These are phyloP conservation scores for Roridomyces roridus DNA, from an alignment of 768 basidiomycete genomes.

Conservation along the genomic window DNA sequence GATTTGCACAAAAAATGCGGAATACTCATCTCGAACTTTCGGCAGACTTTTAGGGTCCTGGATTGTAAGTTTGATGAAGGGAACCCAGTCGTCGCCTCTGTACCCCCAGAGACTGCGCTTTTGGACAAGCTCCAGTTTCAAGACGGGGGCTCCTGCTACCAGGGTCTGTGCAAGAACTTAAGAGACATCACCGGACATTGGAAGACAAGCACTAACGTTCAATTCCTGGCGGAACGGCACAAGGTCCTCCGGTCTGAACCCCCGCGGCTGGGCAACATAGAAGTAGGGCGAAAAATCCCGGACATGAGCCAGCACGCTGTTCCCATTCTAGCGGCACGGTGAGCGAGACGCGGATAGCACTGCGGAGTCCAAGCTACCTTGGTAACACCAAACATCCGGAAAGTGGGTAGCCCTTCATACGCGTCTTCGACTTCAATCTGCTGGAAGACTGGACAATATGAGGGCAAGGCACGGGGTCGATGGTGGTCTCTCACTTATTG, in stretches of 20 bases:
- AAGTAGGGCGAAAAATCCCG: conserved; percentile 92
- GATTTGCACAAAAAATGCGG: conserved; percentile 1
- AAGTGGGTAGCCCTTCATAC: conserved; percentile 48
- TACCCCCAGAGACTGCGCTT: conserved; percentile 90
- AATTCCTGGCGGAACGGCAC: conserved; percentile 68
- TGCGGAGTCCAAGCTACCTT: conserved; percentile 53
- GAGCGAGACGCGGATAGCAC: neutral
- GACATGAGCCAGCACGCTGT: conserved; percentile 88
- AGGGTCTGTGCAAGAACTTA: conserved; percentile 34
- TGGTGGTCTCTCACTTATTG: conserved; percentile 62
- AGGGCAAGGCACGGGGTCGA: neutral
- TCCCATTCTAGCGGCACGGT: conserved; percentile 61
- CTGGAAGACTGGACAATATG: conserved; percentile 80
- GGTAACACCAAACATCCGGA: conserved; percentile 91
- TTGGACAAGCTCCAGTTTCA: conserved; percentile 61
- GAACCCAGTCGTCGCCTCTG: conserved; percentile 74
- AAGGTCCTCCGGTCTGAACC: conserved; percentile 75
- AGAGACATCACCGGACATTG: neutral
- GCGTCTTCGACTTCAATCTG: conserved; percentile 90
- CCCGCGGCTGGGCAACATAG: conserved; percentile 86
- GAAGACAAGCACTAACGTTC: conserved; percentile 62
- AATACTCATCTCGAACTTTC: conserved; percentile 88
- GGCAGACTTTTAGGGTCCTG: conserved; percentile 78
- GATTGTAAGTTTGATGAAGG: conserved; percentile 88
- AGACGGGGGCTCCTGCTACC: conserved; percentile 45